Evolutionary conservation across 2,329 filamentous ascomycete species (phyloP).

Genomic region (Cladosporium sp.): DNA sequence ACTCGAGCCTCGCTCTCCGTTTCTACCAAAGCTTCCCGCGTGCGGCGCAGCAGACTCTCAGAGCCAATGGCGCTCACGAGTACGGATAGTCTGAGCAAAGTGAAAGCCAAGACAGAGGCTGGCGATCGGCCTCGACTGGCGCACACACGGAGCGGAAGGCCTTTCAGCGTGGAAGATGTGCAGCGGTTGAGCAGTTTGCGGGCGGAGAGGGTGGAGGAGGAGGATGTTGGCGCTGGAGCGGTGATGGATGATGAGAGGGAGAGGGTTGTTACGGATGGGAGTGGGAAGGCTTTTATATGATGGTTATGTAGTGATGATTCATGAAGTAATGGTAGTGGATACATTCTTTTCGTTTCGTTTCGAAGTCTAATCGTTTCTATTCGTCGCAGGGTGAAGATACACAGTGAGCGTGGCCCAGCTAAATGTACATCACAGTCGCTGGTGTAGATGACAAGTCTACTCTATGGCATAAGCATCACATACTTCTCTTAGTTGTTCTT

Average conservation of each 20-base stretch:
- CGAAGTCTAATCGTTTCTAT: background rate
- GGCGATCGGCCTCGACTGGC: constrained; percentile 25
- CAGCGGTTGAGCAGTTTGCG: constrained; percentile 34
- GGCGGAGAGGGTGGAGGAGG: constrained; percentile 27
- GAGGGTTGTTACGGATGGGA: constrained; percentile 13
- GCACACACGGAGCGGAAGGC: constrained; percentile 28
- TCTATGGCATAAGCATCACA: background rate
- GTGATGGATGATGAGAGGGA: constrained; percentile 10
- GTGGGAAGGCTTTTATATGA: constrained; percentile 17
- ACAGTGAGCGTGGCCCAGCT: background rate
- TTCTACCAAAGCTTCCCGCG: background rate
- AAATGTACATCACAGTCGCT: background rate
- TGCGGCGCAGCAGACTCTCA: constrained; percentile 26
- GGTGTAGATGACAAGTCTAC: background rate
- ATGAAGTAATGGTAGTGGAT: background rate
- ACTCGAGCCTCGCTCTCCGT: background rate
- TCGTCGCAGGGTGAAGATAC: background rate
- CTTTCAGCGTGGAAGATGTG: constrained; percentile 31
- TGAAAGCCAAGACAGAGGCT: background rate
- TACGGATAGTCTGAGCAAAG: constrained; percentile 35
- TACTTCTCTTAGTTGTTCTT: background rate
- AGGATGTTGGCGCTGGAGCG: constrained; percentile 26
- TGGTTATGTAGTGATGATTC: background rate
- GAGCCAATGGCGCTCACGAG: constrained; percentile 34
- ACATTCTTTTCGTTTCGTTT: background rate